phyloP scores from a whole-genome alignment of 257 asterid species.

The Salvia splendens region DNA sequence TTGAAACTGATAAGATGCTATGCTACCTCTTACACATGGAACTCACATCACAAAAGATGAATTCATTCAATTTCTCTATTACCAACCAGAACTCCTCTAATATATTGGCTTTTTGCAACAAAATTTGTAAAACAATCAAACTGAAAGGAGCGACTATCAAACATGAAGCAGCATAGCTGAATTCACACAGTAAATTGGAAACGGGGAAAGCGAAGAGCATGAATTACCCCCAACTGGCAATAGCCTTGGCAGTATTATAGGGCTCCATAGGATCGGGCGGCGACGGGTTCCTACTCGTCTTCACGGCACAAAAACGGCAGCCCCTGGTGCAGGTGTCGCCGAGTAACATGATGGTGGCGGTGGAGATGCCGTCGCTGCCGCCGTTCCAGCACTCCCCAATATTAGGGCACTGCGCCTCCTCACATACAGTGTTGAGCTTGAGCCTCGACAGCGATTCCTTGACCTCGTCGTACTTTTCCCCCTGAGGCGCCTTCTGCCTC shows the following conservation, averaged over 20 bases:
- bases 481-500: constrained; percentile 98
- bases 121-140: not conserved
- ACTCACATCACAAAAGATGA: too few species aligned
- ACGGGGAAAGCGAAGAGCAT: not conserved
- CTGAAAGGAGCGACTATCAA: not conserved
- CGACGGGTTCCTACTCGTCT: constrained; percentile 85
- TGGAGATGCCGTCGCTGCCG: constrained; percentile 92
- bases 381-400: constrained; percentile 99
- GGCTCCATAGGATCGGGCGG: constrained; percentile 99
- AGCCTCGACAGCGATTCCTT: constrained; percentile 78
- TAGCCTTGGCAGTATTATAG: constrained; percentile 79
- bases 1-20: too few species aligned
- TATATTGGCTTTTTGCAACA: too few species aligned
- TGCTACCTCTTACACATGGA: too few species aligned
- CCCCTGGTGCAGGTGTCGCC: constrained; percentile 99
- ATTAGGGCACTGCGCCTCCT: constrained; percentile 99
- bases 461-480: constrained; percentile 79
- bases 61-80: too few species aligned
- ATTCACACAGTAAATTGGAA: not conserved
- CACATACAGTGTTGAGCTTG: constrained; percentile 86
- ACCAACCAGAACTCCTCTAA: too few species aligned
- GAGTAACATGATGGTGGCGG: constrained; percentile 93
- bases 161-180: not conserved
- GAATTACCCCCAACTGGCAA: constrained; percentile 93
- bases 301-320: constrained; percentile 94